Evolutionary conservation across 495 filamentous ascomycete genomes (phyloP).

Genomic region (Hypoxylon crocopeplum): DNA sequence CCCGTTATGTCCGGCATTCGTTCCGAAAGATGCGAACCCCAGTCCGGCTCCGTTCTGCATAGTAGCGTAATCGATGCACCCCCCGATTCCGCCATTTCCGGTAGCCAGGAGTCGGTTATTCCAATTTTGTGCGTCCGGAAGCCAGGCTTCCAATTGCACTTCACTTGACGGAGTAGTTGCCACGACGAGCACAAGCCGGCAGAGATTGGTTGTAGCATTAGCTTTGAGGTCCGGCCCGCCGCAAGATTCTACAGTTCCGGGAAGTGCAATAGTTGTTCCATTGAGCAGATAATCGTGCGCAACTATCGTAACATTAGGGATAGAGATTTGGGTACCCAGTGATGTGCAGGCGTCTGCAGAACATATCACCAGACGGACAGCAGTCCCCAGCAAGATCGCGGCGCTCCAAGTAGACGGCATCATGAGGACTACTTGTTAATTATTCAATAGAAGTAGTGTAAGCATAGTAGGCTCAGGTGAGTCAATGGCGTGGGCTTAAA

Average conservation of each 20-base stretch:
- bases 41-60: constrained; percentile 47
- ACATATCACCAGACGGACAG: neutral
- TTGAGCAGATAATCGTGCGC: neutral
- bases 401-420: neutral
- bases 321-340: neutral
- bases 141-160: constrained; percentile 31
- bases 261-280: neutral
- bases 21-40: constrained; percentile 55
- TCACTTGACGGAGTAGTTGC: neutral
- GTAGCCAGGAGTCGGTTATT: constrained; percentile 47
- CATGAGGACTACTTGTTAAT: neutral
- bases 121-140: constrained; percentile 49
- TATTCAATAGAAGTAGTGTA: neutral
- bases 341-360: neutral
- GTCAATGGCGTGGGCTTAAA: too few species aligned
- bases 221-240: neutral
- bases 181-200: neutral
- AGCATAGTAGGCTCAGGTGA: too few species aligned
- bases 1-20: constrained; percentile 52
- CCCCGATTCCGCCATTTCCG: constrained; percentile 54
- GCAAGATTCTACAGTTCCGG: constrained; percentile 1
- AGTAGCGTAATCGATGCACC: constrained; percentile 54
- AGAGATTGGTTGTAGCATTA: neutral
- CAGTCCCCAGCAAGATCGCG: neutral
- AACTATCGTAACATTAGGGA: neutral